Base-by-base conservation (phyloP, 176 grass and related monocot genomes). In the Dactylis glomerata region DNA sequence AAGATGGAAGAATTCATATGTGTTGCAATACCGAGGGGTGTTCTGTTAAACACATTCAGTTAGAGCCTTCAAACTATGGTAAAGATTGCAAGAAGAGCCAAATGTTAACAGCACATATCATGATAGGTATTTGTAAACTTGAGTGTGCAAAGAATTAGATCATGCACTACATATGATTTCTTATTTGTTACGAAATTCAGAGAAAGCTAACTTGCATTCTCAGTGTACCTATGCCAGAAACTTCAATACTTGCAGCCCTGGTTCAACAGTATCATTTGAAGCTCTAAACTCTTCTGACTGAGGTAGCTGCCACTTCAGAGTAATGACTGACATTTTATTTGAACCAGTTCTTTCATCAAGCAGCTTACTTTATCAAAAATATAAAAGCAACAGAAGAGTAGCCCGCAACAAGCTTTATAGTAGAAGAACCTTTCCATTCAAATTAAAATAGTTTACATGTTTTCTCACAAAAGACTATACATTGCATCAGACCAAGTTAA, bases 311-410 rank as follows among this genome's bases (percentile, higher is more conserved):
- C 59, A 33, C 69, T 62, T 76, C 5, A 2, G 28, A 80, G 75
- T 69, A 26, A 83, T 62, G 7, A 75, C n/a, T 72, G 31, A 49
- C 56, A 87, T 89, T 52, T n/a, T 57, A 82, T 41, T 55, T 9
- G 31, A 56, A 28, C 75, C 6, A 93, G 89, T 86, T 83, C 77
- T 84, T 91, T 86, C 59, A 91, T 55, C 3, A 94, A 12, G 47
- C 63, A 56, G 76, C 46, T 89, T 76, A 87, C 56, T 76, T 80
- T 93, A 89, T 91, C 82, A 77, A 97, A 71, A 86, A 72, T 71
- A 88, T 16, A 64, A 77, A 34, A 85, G 75, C 70, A 72, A 85
- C 76, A 87, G 62, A 68, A 86, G 88, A 87, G 77, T 94, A 94
- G 37, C 66, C 76, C 49, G 56, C 73, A 77, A 88, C 79, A 81